phyloP scores from a whole-genome alignment of 345 rosid genomes.

The Hirschfeldia incana region DNA sequence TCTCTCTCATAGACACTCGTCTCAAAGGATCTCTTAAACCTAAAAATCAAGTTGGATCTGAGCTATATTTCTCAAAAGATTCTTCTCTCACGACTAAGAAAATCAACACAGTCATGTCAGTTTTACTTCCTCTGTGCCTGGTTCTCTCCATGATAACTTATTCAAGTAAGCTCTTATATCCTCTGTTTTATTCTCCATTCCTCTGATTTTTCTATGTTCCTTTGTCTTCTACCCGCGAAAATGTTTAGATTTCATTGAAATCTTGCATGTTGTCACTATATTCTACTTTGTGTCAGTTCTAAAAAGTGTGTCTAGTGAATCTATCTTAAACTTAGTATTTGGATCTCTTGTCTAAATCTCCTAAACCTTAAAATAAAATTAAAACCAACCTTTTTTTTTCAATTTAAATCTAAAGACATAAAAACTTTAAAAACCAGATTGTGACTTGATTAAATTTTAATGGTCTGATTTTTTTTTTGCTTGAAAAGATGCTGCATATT shows the following conservation, averaged over 20 bases:
- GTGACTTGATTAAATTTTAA: neutral
- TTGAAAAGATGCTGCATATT: constrained; percentile 61
- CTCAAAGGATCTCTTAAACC: constrained; percentile 13
- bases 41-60: constrained; percentile 9
- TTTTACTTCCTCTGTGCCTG: constrained; percentile 50
- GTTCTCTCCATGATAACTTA: constrained; percentile 59
- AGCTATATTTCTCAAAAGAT: neutral
- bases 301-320: neutral
- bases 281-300: constrained; percentile 2
- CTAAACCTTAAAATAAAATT: neutral
- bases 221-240: constrained; percentile 4
- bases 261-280: neutral
- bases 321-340: neutral
- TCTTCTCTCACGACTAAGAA: neutral
- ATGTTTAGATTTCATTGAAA: neutral
- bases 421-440: neutral
- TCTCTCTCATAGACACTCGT: constrained; percentile 27
- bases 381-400: neutral
- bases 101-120: constrained; percentile 48
- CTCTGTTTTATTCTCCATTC: constrained; percentile 12
- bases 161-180: constrained; percentile 58
- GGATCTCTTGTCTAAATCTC: constrained; percentile 8
- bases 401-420: neutral
- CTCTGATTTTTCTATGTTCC: neutral
- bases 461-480: neutral